phyloP scores from a whole-genome alignment of 768 basidiomycete genomes.

The Mrakia gelida region DNA sequence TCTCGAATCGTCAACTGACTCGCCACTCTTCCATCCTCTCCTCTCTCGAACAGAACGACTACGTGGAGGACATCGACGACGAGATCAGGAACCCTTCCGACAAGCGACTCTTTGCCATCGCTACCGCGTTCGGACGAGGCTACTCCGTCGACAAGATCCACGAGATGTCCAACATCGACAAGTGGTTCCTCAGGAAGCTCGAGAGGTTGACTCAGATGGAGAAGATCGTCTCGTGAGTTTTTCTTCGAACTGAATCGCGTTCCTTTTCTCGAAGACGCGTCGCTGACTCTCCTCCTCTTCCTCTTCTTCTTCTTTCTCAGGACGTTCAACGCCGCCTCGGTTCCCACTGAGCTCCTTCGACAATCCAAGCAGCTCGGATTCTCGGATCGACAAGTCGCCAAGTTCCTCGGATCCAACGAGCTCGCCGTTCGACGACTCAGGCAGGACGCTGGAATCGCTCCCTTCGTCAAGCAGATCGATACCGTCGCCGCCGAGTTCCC shows the following conservation, averaged over 20 bases:
- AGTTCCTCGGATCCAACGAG: conserved; percentile 79
- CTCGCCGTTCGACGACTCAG: conserved; percentile 86
- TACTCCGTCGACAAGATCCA: conserved; percentile 94
- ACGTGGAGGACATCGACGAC: conserved; percentile 84
- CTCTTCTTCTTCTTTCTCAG: conserved; percentile 45
- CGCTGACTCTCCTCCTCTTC: conserved; percentile 22
- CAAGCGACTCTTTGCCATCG: conserved; percentile 94
- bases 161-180: conserved; percentile 97
- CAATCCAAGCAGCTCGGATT: conserved; percentile 93
- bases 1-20: background rate
- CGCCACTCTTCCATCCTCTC: background rate
- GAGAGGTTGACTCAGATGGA: conserved; percentile 80
- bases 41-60: conserved; percentile 60
- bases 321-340: conserved; percentile 59
- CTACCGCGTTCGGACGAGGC: conserved; percentile 84
- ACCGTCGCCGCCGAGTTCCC: conserved; percentile 99
- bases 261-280: background rate
- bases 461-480: conserved; percentile 98
- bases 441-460: conserved; percentile 73
- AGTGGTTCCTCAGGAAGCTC: conserved; percentile 93
- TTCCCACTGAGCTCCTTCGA: conserved; percentile 61
- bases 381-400: conserved; percentile 85
- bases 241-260: background rate
- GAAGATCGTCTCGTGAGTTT: conserved; percentile 63
- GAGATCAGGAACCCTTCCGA: conserved; percentile 93